Evolutionary conservation across 176 grass and related monocot species (phyloP), one percentile per base, ranked within the genome.

Genomic region (Paspalum vaginatum): DNA sequence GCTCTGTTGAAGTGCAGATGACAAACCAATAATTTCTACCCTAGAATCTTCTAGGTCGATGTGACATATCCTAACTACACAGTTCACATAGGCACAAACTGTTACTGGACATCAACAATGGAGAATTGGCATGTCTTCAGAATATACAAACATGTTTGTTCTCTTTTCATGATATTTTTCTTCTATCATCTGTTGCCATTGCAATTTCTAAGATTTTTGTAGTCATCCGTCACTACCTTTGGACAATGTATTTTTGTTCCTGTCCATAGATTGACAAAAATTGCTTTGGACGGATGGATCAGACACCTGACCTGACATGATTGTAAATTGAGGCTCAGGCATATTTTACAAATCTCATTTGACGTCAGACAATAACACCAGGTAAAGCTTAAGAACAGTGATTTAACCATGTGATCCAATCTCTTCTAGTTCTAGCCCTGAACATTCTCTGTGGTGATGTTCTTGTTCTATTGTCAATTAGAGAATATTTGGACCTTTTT

Each of bases 1-100:
- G n/a, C 38, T 65, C 79, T 15, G 59, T 84, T 62, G 65, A 89
- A 81, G 44, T 68, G 9, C 44, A 65, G 81, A 92, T 85, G 59
- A 77, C 18, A 42, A 85, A 39, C 80, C 74, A 39, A 72, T 55
- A 41, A 72, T 77, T 85, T 84, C 53, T 7, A 4, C 61, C 39
- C 21, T 41, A 50, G 10, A 81, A 27, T 55, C 15, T 18, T 24
- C 25, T 77, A 24, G 10, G 17, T 25, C 2, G 16, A 81, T 81
- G n/a, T 81, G 63, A 85, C 20, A 73, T 74, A 48, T 61, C 3
- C 14, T 9, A 22, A 88, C n/a, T 18, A 52, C 11, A 12, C 22
- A 11, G 18, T 65, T 78, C 18, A 27, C 42, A 26, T 67, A 32
- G 74, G 67, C 53, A 10, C 61, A 39, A 52, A 51, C n/a, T 75